Conservation (phyloP, 2,329 filamentous ascomycete species). For the Triangularia verruculosa region DNA sequence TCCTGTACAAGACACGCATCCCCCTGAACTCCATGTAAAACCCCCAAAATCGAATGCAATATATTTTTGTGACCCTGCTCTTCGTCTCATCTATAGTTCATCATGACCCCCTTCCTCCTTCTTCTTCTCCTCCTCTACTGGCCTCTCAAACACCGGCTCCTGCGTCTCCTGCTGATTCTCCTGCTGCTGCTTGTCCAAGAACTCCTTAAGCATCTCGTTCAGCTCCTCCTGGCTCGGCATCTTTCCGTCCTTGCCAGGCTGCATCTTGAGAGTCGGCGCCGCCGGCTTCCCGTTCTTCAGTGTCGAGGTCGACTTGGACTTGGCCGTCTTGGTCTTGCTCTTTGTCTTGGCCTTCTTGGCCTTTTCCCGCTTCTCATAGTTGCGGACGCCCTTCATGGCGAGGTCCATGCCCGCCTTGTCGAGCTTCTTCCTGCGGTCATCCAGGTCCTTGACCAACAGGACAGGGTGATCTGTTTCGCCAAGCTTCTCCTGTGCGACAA, state of each 20-base stretch:
- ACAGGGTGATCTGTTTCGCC: constrained; percentile 69
- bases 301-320: constrained; percentile 26
- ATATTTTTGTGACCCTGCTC: not conserved
- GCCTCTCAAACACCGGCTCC: constrained; percentile 28
- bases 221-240: constrained; percentile 44
- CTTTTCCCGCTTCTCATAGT: constrained; percentile 45
- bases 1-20: not conserved
- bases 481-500: constrained; percentile 69
- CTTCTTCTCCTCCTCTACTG: constrained; percentile 21
- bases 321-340: constrained; percentile 25
- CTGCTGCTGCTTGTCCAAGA: constrained; percentile 27
- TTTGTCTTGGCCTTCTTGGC: constrained; percentile 39
- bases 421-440: constrained; percentile 66
- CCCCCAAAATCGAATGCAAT: not conserved
- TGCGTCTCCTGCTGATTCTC: constrained; percentile 18
- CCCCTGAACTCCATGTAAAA: not conserved
- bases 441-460: constrained; percentile 69
- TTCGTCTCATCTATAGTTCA: constrained; percentile 30
- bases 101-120: constrained; percentile 30
- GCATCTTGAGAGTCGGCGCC: constrained; percentile 38
- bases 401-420: constrained; percentile 68
- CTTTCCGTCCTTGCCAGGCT: constrained; percentile 41
- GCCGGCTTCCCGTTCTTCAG: constrained; percentile 31
- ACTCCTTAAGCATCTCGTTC: constrained; percentile 52
- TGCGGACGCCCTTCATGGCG: constrained; percentile 64